These are phyloP conservation scores for Mitragyna speciosa DNA, from an alignment of 257 asterid species.

Conservation along the genomic window DNA sequence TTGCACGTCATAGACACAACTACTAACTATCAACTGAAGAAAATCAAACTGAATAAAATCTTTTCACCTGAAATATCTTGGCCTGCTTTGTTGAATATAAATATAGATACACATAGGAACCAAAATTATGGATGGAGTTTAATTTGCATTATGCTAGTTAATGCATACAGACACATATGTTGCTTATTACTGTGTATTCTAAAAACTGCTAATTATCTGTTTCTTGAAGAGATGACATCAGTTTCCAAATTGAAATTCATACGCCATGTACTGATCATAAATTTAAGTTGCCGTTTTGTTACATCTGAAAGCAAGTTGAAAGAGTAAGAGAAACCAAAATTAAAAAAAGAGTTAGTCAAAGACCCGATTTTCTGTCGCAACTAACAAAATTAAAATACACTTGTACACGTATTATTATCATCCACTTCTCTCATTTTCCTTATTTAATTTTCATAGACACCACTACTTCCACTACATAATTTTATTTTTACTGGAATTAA, in stretches of 20 bases:
- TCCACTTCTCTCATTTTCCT: neutral
- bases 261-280: neutral
- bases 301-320: neutral
- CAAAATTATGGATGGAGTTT: too few relatives aligned
- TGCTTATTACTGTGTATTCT: neutral
- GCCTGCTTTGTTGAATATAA: neutral
- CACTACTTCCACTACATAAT: neutral
- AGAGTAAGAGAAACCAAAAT: neutral
- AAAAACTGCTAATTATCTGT: neutral
- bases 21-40: too few relatives aligned
- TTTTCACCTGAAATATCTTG: neutral
- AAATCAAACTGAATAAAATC: neutral
- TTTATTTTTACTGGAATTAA: neutral
- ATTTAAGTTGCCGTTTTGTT: neutral
- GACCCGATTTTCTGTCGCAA: neutral
- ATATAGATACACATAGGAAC: too few relatives aligned
- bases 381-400: too few relatives aligned
- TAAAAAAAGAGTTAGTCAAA: neutral
- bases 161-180: too few relatives aligned
- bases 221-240: neutral
- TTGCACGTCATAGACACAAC: neutral
- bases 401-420: neutral
- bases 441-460: neutral
- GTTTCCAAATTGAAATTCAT: neutral
- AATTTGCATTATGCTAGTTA: too few relatives aligned